A percentile compares a stretch with the other conserved stretches of the same genome.
Conservation (phyloP, 228 moss, liverwort and hornwort species). For the Sphagnum fallax region DNA sequence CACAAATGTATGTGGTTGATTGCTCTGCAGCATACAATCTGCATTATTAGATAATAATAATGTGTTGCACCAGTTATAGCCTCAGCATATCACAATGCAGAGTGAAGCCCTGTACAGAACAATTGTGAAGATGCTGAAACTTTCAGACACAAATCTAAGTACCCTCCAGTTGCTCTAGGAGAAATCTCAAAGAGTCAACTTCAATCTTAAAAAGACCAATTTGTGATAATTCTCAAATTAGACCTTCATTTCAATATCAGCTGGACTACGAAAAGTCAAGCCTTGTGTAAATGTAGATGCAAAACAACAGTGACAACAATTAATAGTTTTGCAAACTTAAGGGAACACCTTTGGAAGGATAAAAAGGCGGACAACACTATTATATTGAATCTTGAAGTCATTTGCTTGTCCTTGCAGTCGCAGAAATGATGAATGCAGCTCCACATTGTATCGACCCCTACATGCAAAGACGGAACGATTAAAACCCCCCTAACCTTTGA, state of each 20-base stretch:
- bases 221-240: too few species aligned
- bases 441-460: conserved; percentile 95
- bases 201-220: too few species aligned
- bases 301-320: too few species aligned
- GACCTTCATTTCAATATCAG: too few species aligned
- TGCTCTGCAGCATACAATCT: conserved; percentile 34
- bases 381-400: conserved; percentile 97
- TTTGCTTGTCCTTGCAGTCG: conserved; percentile 95
- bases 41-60: neutral
- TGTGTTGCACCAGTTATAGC: neutral
- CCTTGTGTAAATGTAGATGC: too few species aligned
- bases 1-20: conserved; percentile 92
- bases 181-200: too few species aligned
- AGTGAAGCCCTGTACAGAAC: too few species aligned
- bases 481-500: neutral
- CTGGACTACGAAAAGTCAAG: too few species aligned
- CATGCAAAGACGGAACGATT: neutral
- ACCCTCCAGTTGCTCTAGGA: too few species aligned
- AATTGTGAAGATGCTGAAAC: too few species aligned
- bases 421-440: conserved; percentile 88
- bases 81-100: neutral
- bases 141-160: too few species aligned
- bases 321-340: neutral
- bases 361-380: conserved; percentile 93
- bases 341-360: conserved; percentile 65